Conservation (phyloP, 1,284 basidiomycete genomes). For the Irpex sp. region DNA sequence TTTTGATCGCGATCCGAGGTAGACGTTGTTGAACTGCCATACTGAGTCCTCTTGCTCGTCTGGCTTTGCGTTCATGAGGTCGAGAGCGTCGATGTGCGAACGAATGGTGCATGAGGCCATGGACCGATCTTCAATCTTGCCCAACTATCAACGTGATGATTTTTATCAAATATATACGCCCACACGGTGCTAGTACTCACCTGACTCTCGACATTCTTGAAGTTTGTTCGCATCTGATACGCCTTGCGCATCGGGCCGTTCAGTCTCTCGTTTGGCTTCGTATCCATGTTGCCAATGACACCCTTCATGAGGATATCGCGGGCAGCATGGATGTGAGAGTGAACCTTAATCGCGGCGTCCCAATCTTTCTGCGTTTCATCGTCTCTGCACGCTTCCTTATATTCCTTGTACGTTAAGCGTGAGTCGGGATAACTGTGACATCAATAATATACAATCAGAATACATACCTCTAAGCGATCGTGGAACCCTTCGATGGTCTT, state of each 20-base stretch:
- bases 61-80: conserved; percentile 2
- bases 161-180: not conserved
- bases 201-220: conserved; percentile 24
- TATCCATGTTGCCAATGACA: conserved; percentile 16
- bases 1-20: not conserved
- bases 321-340: conserved; percentile 18
- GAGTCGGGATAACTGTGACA: no score
- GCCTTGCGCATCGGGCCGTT: conserved; percentile 22
- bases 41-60: not conserved
- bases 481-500: conserved; percentile 2
- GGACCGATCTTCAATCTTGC: conserved; percentile 11
- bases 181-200: conserved; percentile 12
- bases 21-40: conserved; percentile 1
- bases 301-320: conserved; percentile 24
- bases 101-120: conserved; percentile 7
- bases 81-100: conserved; percentile 7
- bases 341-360: conserved; percentile 21
- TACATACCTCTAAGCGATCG: conserved; percentile 2
- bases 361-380: conserved; percentile 16
- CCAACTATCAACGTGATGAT: no score
- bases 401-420: no score
- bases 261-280: conserved; percentile 22
- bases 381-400: not conserved
- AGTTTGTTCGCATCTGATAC: conserved; percentile 26
- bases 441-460: no score